Base-by-base conservation (phyloP, 768 basidiomycete species). In the Wakefieldia striispora region DNA sequence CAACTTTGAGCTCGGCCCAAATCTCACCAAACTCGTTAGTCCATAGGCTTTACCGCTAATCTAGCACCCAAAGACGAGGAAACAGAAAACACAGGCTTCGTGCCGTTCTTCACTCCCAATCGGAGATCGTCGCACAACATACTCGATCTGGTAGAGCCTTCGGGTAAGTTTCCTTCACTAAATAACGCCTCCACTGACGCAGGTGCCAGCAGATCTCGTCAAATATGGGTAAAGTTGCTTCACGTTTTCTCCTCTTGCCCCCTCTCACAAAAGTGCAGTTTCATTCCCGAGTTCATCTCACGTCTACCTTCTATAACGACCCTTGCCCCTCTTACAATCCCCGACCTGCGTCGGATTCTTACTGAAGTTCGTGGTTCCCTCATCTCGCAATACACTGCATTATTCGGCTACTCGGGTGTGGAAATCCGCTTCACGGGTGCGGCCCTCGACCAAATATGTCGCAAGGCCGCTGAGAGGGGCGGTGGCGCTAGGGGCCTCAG, bases 251-350 rank as follows among this genome's bases (percentile, higher is more conserved):
- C 26, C 39, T 16, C n/a, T 34, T 24, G 31, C 9, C 20, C 11
- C 37, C 57, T 33, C 39, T 33, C 39, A 66, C 31, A 33, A 16
- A 39, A 26, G 23, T 36, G 26, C 50, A 88, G 89, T 3, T 89
- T 97, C 55, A 97, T 97, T 50, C 95, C 95, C 20, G 95, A 98
- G 70, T 97, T 98, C 59, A 80, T 95, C 43, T 92, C 90, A 16
- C 88, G 95, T 24, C 70, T 97, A n/a, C 95, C 95, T 5, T 86
- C 92, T n/a, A 77, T 94, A 31, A 89, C 95, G 4, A 83, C 91
- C 1, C 78, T 98, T 6, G 68, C 86, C 6, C 86, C 89, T 6
- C 76, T 97, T 3, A 86, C 88, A 6, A 78, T 88, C 10, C 64
- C 80, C 11, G 95, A 97, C 67, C 76, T 98, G 16, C 81, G 92